phyloP scores from a whole-genome alignment of 805 yeast genomes.

The Candida parachauliodes region DNA sequence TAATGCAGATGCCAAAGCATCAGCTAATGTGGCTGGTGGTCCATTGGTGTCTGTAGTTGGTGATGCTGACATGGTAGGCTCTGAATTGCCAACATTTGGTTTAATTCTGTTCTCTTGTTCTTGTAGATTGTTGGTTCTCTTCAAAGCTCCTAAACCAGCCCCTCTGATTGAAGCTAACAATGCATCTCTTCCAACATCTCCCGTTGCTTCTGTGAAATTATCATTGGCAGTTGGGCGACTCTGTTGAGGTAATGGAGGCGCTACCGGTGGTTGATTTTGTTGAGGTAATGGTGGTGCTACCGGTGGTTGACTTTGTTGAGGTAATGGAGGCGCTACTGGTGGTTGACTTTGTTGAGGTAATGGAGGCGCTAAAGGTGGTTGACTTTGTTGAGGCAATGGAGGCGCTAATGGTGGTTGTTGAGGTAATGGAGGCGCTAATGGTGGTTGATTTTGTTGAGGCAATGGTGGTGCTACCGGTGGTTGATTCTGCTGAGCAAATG shows the following conservation, averaged over 20 bases:
- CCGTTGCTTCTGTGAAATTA: constrained; percentile 14
- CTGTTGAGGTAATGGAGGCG: constrained; percentile 19
- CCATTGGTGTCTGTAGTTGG: constrained; percentile 26
- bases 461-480: constrained; percentile 13
- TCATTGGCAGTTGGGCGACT: background rate
- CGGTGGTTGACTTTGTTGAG: constrained; percentile 9
- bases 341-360: constrained; percentile 20
- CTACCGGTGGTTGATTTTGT: constrained; percentile 23
- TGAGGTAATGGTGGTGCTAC: constrained; percentile 7
- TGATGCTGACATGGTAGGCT: constrained; percentile 28
- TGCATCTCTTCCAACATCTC: constrained; percentile 69
- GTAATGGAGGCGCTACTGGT: constrained; percentile 19
- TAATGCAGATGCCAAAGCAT: constrained; percentile 84
- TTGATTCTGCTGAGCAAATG: background rate
- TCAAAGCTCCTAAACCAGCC: constrained; percentile 67
- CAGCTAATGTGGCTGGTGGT: constrained; percentile 67
- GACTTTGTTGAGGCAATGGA: constrained; percentile 4
- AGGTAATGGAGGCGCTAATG: constrained; percentile 31
- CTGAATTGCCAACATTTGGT: constrained; percentile 67
- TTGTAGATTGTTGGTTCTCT: constrained; percentile 78
- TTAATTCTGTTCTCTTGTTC: constrained; percentile 47
- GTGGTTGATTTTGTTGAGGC: constrained; percentile 9
- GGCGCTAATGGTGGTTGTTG: constrained; percentile 16
- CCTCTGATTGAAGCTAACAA: constrained; percentile 81
- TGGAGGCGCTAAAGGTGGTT: constrained; percentile 20